Evolutionary conservation across 1,139 yeast species (phyloP).

Genomic region (Taphrina communis): DNA sequence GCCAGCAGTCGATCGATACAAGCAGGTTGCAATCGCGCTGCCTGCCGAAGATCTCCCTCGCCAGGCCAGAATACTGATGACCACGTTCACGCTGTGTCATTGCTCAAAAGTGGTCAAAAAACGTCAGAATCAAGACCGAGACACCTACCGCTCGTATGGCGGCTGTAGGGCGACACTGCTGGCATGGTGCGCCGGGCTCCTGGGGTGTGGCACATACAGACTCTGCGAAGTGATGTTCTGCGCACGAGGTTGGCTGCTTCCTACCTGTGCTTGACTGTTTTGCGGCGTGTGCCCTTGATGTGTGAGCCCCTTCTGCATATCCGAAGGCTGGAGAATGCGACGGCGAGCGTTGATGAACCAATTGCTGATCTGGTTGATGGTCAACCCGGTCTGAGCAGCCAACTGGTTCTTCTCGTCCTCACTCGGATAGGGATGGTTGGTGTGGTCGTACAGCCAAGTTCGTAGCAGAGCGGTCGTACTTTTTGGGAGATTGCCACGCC

Average conservation of each 20-base stretch:
- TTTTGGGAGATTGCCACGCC: conserved; percentile 83
- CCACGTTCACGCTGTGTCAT: not conserved
- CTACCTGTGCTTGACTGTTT: not conserved
- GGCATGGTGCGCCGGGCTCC: not conserved
- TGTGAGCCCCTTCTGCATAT: not conserved
- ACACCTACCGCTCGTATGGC: conserved; percentile 7
- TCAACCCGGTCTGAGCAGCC: conserved; percentile 81
- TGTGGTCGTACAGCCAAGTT: conserved; percentile 82
- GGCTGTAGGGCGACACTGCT: conserved; percentile 11
- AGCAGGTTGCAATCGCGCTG: too few relatives aligned
- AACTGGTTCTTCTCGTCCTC: conserved; percentile 84
- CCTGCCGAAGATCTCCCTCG: not conserved
- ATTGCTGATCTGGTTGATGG: conserved; percentile 87
- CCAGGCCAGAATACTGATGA: not conserved
- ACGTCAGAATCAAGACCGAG: too few relatives aligned
- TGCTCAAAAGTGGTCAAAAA: too few relatives aligned
- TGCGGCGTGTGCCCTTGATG: not conserved
- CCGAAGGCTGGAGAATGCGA: conserved; percentile 52
- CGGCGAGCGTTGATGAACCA: conserved; percentile 98
- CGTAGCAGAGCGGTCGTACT: conserved; percentile 82
- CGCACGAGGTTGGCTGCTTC: not conserved
- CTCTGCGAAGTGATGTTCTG: conserved; percentile 1
- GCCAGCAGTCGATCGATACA: too few relatives aligned
- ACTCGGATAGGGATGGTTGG: conserved; percentile 93
- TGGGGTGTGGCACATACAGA: not conserved